Evolutionary conservation across 148 eudicot species (phyloP), one percentile per base, ranked within the genome.

Genomic region (Beta vulgaris): DNA sequence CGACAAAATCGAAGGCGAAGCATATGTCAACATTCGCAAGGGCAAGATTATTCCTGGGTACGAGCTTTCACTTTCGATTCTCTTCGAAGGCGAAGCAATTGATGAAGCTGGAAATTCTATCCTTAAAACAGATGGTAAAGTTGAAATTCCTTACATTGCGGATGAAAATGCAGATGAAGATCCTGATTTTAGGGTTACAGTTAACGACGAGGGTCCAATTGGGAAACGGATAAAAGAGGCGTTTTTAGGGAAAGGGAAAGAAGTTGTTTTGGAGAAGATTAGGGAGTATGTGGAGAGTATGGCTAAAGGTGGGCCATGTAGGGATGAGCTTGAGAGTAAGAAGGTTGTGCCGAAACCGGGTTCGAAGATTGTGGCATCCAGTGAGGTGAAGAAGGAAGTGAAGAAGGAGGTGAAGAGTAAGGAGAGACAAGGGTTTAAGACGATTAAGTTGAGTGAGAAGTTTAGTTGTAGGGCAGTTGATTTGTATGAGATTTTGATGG

Each of bases 31-130:
- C 69, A 78, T 95, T 19, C 88, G 98, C 0, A 95, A 95, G 82
- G 98, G 98, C 4, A 95, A 95, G 34, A 85, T 95, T 51, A 95
- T 95, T 3, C 98, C 98, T 0, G 98, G 98, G 1, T 95, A 95
- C 73, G 98, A 95, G 74, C 74, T 95, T 26, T 74, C 69, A 48
- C n/a, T 95, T 8, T 48, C 73, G 0, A 39, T 95, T 6, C 46
- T 84, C 0, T 95, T 91, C 88, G 86, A 83, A 40, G 98, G 93
- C 6, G 92, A 90, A 31, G 91, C 81, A 0, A 92, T 68, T 49
- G 98, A 88, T 29, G 70, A 82, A 0, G 67, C 73, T 0, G 94
- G 90, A 0, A 70, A 58, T 15, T 44, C 84, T 0, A 15, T 90
- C 0, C 15, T 84, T 7, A 77, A 49, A 7, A 79, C 76, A 1